phyloP scores from a whole-genome alignment of 108 stramenopile species.

The Discostella stelligeroides region DNA sequence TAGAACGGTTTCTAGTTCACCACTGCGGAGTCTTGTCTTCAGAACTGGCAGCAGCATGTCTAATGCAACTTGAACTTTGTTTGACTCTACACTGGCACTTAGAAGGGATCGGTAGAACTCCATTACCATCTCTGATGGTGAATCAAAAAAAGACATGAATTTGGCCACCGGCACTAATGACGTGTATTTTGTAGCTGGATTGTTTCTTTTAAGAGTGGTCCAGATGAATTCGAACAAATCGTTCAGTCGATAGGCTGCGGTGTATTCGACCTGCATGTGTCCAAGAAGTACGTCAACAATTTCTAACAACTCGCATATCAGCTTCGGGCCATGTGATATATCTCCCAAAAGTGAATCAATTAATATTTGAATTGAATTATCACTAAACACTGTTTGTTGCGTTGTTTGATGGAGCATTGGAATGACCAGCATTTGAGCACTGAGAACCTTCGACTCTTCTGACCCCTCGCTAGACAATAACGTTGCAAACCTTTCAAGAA shows the following conservation, averaged over 20 bases:
- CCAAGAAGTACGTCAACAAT: conserved; percentile 84
- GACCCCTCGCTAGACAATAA: conserved; percentile 73
- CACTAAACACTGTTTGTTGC: conserved; percentile 15
- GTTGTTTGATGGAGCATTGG: conserved; percentile 62
- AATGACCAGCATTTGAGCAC: conserved; percentile 68
- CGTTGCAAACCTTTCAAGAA: conserved; percentile 71
- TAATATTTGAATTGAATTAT: conserved; percentile 16
- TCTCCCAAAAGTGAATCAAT: conserved; percentile 1
- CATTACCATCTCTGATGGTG: conserved; percentile 85
- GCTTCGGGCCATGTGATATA: conserved; percentile 53
- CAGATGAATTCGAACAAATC: conserved; percentile 93
- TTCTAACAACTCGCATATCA: conserved; percentile 88
- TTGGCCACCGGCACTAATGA: conserved; percentile 88
- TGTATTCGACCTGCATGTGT: conserved; percentile 48
- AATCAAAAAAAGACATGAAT: conserved; percentile 81
- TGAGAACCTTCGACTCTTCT: conserved; percentile 81
- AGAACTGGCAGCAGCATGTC: conserved; percentile 88
- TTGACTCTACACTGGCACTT: conserved; percentile 80
- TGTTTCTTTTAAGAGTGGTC: conserved; percentile 84
- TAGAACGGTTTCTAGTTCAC: conserved; percentile 69
- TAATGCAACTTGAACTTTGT: conserved; percentile 79
- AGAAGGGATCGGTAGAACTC: conserved; percentile 87
- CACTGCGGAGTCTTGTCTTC: conserved; percentile 50
- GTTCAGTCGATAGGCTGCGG: conserved; percentile 59
- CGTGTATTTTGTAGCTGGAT: conserved; percentile 86